Percentiles rank a stretch among this genome's conserved stretches.
These are phyloP conservation scores for Geotrichum reessii DNA, from an alignment of 1,139 yeast species.

Conservation along the genomic window DNA sequence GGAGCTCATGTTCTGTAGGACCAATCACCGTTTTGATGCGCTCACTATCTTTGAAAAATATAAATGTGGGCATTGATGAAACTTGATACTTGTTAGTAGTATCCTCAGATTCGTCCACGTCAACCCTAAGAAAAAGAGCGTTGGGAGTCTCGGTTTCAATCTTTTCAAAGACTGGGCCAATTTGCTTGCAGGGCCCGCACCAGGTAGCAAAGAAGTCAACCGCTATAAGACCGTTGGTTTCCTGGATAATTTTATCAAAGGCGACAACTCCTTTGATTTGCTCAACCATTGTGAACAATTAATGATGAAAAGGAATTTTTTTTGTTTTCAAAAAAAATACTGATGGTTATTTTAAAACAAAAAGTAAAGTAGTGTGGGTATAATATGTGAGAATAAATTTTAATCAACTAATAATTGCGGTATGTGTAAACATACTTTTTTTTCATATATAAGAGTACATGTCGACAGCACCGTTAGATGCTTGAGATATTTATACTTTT, in stretches of 20 bases:
- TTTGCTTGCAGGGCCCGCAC: conserved; percentile 97
- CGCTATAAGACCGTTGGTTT: conserved; percentile 50
- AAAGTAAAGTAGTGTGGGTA: neutral
- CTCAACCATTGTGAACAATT: neutral
- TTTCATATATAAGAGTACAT: too few species aligned
- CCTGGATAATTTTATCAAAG: neutral
- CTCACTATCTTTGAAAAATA: conserved; percentile 72
- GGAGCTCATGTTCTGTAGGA: conserved; percentile 56
- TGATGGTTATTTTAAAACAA: neutral
- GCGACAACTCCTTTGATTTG: neutral
- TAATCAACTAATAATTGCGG: neutral
- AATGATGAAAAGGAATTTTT: too few species aligned
- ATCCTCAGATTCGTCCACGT: conserved; percentile 71
- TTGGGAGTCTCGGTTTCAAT: conserved; percentile 50
- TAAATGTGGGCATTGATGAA: conserved; percentile 84
- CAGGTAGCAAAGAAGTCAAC: conserved; percentile 92
- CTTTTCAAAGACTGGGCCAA: conserved; percentile 84
- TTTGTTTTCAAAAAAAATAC: too few species aligned
- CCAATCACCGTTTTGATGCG: conserved; percentile 72
- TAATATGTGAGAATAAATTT: too few species aligned
- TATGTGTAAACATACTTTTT: too few species aligned
- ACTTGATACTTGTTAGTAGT: conserved; percentile 70
- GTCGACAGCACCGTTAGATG: neutral
- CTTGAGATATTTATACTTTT: neutral
- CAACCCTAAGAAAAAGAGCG: conserved; percentile 75